Percentiles rank a stretch among this genome's conserved stretches.
phyloP scores from a whole-genome alignment of 2,329 filamentous ascomycete genomes.

The Fusarium sp. region DNA sequence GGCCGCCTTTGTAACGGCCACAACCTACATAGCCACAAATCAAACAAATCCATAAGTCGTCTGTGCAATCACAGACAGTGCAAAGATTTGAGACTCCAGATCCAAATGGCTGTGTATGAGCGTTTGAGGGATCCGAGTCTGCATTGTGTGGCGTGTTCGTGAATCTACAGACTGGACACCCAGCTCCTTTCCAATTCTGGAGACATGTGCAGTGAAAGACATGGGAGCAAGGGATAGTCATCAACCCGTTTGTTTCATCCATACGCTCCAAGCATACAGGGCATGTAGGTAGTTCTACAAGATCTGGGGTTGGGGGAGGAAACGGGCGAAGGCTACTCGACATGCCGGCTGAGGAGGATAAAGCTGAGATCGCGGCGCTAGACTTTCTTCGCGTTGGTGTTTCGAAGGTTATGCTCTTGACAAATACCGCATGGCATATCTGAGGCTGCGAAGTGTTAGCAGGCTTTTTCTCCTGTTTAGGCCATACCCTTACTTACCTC shows the following conservation, averaged over 20 bases:
- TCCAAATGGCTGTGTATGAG: conserved; percentile 67
- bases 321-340: conserved; percentile 68
- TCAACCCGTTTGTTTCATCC: conserved; percentile 94
- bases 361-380: conserved; percentile 71
- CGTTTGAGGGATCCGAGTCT: conserved; percentile 62
- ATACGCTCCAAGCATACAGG: conserved; percentile 97
- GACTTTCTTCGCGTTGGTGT: conserved; percentile 63
- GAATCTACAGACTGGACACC: conserved; percentile 94
- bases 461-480: not conserved
- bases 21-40: conserved; percentile 95
- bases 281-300: conserved; percentile 93
- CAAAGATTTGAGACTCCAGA: conserved; percentile 77
- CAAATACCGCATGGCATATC: conserved; percentile 93
- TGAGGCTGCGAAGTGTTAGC: conserved; percentile 71
- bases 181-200: conserved; percentile 94
- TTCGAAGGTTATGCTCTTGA: conserved; percentile 90
- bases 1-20: conserved; percentile 91
- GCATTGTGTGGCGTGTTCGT: conserved; percentile 65
- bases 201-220: conserved; percentile 97
- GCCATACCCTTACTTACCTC: conserved; percentile 67
- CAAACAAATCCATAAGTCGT: conserved; percentile 94
- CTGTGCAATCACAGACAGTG: conserved; percentile 80
- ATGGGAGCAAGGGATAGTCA: conserved; percentile 97
- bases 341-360: conserved; percentile 58
- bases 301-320: conserved; percentile 78